A percentile compares a stretch with the other conserved stretches of the same genome.
Evolutionary conservation across 331 rosid genomes (phyloP).

Genomic region (Rhamnella rubrinervis): DNA sequence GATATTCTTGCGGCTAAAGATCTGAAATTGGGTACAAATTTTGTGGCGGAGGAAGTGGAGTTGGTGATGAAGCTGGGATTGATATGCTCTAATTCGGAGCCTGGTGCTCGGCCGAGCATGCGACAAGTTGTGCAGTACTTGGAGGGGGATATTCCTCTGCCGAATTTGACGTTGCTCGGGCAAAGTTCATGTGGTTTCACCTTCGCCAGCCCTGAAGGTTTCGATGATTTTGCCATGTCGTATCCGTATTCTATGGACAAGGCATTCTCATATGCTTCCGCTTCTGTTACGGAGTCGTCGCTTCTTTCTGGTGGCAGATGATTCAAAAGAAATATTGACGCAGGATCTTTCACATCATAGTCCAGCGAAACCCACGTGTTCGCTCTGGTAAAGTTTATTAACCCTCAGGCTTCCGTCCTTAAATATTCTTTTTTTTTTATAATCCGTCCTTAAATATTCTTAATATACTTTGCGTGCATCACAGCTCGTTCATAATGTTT

Average conservation of each 20-base stretch:
- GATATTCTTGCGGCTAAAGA: slow-evolving; percentile 22
- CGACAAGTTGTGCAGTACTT: slow-evolving; percentile 33
- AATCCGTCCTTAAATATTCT: too few relatives aligned
- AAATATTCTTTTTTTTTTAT: too few relatives aligned
- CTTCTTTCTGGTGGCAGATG: slow-evolving; percentile 60
- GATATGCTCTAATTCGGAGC: slow-evolving; percentile 29
- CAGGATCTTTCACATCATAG: too few relatives aligned
- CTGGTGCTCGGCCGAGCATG: slow-evolving; percentile 35
- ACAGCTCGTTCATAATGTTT: too few relatives aligned
- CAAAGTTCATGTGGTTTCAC: slow-evolving; percentile 28
- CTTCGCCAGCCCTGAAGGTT: slow-evolving; percentile 21
- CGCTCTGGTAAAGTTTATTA: too few relatives aligned
- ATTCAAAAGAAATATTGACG: slow-evolving; percentile 5
- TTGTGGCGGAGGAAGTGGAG: slow-evolving; percentile 24
- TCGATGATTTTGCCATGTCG: slow-evolving; percentile 37
- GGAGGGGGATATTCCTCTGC: slow-evolving; percentile 26
- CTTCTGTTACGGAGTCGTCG: slow-evolving; percentile 35
- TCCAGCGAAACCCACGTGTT: too few relatives aligned
- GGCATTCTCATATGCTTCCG: slow-evolving; percentile 23
- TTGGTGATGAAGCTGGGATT: slow-evolving; percentile 41
- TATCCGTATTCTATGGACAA: slow-evolving; percentile 32
- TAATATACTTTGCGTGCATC: too few relatives aligned
- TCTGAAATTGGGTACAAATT: slow-evolving; percentile 7
- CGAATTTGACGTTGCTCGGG: slow-evolving; percentile 26
- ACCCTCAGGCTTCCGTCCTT: too few relatives aligned